These are phyloP conservation scores for Postia placenta DNA, from an alignment of 768 basidiomycete species.

Conservation along the genomic window DNA sequence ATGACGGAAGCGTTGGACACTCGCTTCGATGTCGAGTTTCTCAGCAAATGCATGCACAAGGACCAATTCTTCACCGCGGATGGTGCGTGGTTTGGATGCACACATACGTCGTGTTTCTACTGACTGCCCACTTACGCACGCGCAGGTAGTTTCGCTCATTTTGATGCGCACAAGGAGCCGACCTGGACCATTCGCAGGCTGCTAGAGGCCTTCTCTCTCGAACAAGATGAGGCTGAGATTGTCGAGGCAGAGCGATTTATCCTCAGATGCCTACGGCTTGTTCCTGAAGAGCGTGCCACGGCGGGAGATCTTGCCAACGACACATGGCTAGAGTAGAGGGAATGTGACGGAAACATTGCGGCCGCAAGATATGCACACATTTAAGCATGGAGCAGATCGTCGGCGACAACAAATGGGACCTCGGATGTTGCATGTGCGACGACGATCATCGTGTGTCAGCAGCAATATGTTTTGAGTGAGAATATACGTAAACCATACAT, in stretches of 20 bases:
- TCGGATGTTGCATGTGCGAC: too few species aligned
- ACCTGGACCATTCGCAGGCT: slow-evolving; percentile 2
- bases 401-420: too few species aligned
- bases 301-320: too few species aligned
- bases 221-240: not conserved
- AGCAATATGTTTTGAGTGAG: too few species aligned
- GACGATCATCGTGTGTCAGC: too few species aligned
- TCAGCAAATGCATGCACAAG: not conserved
- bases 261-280: not conserved
- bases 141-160: not conserved
- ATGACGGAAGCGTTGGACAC: slow-evolving; percentile 4
- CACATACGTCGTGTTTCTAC: too few species aligned
- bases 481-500: too few species aligned
- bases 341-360: too few species aligned
- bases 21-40: not conserved
- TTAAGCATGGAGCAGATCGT: too few species aligned
- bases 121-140: not conserved
- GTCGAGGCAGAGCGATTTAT: not conserved
- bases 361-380: too few species aligned
- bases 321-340: too few species aligned
- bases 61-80: not conserved
- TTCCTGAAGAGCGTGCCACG: too few species aligned
- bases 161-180: slow-evolving; percentile 1
- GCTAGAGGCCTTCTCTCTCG: not conserved
- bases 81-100: not conserved